Base-by-base conservation (phyloP, 176 grass and related monocot species). In the Juncus effusus region DNA sequence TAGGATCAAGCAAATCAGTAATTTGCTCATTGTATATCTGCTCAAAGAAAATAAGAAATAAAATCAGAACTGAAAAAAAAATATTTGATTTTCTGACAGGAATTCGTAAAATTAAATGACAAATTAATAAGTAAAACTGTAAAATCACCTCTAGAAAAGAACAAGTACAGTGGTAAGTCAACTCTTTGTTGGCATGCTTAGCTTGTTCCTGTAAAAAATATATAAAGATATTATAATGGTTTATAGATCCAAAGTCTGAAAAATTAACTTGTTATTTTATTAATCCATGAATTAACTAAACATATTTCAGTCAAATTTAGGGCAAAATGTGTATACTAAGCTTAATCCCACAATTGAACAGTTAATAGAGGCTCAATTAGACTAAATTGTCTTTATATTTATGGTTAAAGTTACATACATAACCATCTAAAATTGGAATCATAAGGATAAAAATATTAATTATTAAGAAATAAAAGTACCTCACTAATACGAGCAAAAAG, bases 21-120 rank as follows among this genome's bases (percentile, higher is more conserved):
- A 99, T 99, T 76, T 99, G 94, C 60, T 99, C 94, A 80, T 99
- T 99, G 61, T 99, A 90, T 36, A 99, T 99, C 94, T 99, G 83
- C 65, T 77, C n/a, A 47, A 62, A 42, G 3, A 76, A 19, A 64
- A 13, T 51, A 4, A 55, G 56, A 40, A 51, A 51, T n/a, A 39
- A 47, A 69, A 54, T 7, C 56, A 62, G 51, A 16, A 69, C 38
- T 50, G 7, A 14, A 62, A 3, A 51, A 10, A n/a, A n/a, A n/a
- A n/a, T n/a, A n/a, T n/a, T n/a, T n/a, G n/a, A n/a, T n/a, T n/a
- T n/a, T n/a, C n/a, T n/a, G n/a, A n/a, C n/a, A n/a, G n/a, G n/a
- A n/a, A n/a, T n/a, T n/a, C n/a, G 51, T 35, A 77, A 11, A 16
- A 73, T 60, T 38, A 73, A 9, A 11, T 16, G 11, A 37, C 15